Evolutionary conservation across 179 eudicot genomes (phyloP), one percentile per base, ranked within the genome.

Genomic region (Corrigiola litoralis): DNA sequence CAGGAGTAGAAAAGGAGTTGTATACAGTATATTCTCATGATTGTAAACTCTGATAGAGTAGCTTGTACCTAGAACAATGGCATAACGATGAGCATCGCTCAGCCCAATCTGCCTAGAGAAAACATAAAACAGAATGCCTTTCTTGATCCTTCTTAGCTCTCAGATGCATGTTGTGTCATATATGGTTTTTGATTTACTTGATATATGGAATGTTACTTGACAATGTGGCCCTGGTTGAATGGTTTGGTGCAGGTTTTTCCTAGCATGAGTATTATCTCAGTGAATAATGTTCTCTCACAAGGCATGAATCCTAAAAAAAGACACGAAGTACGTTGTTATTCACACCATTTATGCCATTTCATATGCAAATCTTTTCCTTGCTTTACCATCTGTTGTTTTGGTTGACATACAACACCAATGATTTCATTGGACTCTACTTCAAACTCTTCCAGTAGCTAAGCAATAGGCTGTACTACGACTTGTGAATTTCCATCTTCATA

Each of bases 291-390:
- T 69, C 77, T 92, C 73, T 51, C 88, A n/a, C 95, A 90, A 74
- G 98, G 96, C 69, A 92, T 92, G 98, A 89, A 80, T 73, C 78
- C 53, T 51, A 92, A 92, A 85, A 92, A 92, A 76, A 87, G 84
- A 62, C 98, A 92, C 38, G 98, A 92, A 79, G 98, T 87, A 82
- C 58, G 92, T 72, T 23, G 47, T 65, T n/a, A 13, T 70, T 56
- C 23, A 53, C 21, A 24, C 18, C 16, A 67, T 50, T 49, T 28
- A 36, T 11, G 16, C 20, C 25, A 25, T 25, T 25, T n/a, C 46
- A 17, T 63, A 11, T 24, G 36, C 36, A 32, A n/a, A 32, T 71
- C 28, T 11, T 40, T 38, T 34, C 52, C 36, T 18, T 37, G 4
- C 42, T 12, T 21, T 20, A 18, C 5, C 18, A 21, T 17, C 14